These are phyloP conservation scores for Raffaelea ambrosiae DNA, from an alignment of 2,329 filamentous ascomycete species.

Conservation along the genomic window DNA sequence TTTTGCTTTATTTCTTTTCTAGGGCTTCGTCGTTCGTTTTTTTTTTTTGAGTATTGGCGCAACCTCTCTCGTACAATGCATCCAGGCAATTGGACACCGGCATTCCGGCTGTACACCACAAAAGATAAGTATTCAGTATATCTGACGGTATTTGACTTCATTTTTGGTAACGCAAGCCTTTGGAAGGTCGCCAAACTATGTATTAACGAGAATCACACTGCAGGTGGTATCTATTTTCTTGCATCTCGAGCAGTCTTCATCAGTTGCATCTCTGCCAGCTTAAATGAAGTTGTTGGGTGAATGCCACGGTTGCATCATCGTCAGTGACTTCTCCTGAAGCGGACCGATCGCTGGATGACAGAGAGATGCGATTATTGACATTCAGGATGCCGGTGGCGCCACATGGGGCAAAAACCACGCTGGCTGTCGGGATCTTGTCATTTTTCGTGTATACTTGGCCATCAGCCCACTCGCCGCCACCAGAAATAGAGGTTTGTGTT, in stretches of 20 bases:
- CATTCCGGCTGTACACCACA: too few relatives aligned
- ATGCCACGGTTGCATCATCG: constrained; percentile 35
- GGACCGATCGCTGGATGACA: constrained; percentile 26
- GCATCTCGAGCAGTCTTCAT: neutral
- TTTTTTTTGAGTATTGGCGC: neutral
- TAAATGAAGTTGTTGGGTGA: constrained; percentile 35
- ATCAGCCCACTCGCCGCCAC: constrained; percentile 30
- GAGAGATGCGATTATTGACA: constrained; percentile 36
- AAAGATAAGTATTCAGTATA: too few relatives aligned
- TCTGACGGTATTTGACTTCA: too few relatives aligned
- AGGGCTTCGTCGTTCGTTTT: neutral
- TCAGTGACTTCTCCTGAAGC: constrained; percentile 33
- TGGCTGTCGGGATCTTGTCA: constrained; percentile 33
- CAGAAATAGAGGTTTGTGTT: constrained; percentile 32
- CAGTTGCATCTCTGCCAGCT: constrained; percentile 21
- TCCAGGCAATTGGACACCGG: too few relatives aligned
- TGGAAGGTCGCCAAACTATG: too few relatives aligned
- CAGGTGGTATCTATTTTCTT: too few relatives aligned
- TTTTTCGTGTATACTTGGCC: constrained; percentile 39
- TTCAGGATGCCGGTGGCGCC: constrained; percentile 37
- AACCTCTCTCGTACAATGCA: too few relatives aligned
- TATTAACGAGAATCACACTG: too few relatives aligned
- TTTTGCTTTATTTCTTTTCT: neutral
- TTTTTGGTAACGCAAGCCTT: too few relatives aligned
- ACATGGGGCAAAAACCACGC: constrained; percentile 36